These are phyloP conservation scores for Alnus glutinosa DNA, from an alignment of 306 rosid genomes.

Conservation along the genomic window DNA sequence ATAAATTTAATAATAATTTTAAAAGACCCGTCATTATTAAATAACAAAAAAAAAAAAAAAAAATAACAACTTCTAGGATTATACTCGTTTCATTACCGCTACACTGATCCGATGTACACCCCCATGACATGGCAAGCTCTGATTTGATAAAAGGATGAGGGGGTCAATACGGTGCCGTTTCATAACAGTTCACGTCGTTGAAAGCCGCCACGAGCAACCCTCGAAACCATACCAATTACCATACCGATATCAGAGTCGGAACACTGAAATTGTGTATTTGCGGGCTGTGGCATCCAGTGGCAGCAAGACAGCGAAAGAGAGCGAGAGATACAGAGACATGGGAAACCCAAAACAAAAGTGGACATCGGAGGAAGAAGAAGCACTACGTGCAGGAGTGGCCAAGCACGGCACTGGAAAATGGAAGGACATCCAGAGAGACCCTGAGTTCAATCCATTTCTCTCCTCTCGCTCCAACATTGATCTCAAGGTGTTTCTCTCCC, in stretches of 20 bases:
- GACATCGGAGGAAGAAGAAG: constrained; percentile 55
- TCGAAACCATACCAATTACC: background rate
- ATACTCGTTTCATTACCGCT: too few species aligned
- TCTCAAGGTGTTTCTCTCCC: constrained; percentile 39
- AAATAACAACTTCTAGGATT: too few species aligned
- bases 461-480: constrained; percentile 49
- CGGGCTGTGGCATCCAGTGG: background rate
- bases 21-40: too few species aligned
- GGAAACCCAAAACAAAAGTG: constrained; percentile 53
- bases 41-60: too few species aligned
- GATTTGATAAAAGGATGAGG: background rate
- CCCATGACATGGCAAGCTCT: background rate
- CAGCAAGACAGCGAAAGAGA: background rate
- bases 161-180: background rate
- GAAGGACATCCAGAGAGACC: constrained; percentile 56
- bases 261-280: background rate
- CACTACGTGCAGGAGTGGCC: constrained; percentile 41
- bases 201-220: background rate
- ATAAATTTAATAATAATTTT: too few species aligned
- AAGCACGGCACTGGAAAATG: constrained; percentile 53
- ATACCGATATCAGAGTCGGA: background rate
- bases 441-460: constrained; percentile 45
- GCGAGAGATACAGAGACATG: constrained; percentile 26
- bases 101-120: background rate
- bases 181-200: background rate